Base-by-base conservation (phyloP, 1,139 yeast genomes). In the Nakaseomyces sp. region DNA sequence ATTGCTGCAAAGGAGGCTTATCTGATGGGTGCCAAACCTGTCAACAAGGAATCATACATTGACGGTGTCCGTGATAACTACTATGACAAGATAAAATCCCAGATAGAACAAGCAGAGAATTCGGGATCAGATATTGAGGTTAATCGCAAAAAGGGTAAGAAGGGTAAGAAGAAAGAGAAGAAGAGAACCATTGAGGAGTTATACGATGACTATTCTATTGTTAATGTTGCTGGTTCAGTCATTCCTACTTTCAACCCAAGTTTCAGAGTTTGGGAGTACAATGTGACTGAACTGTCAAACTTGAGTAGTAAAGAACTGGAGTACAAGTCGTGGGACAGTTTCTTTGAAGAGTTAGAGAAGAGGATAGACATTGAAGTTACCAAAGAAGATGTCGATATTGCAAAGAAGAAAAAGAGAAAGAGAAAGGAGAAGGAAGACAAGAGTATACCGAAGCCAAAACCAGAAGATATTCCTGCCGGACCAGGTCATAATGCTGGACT, bases 241-340 rank as follows among this genome's bases (percentile, higher is more conserved):
- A 76, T 86, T 5, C 95, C 95, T 2, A 86, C 94, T 0, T 86
- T 80, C 64, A 83, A 83, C 53, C 89, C 95, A 3, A 86, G 89
- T 1, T 60, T 86, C 46, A 68, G 95, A 49, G 80, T 86, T 1
- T 86, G 93, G 91, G 95, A 86, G 58, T 86, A 86, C 59, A 85
- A 86, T 57, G 74, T 75, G 40, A 74, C 86, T 0, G 81, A 71
- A 1, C 56, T 80, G 38, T 67, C 61, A 5, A 53, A 58, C 5
- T 47, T 47, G 12, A 28, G 29, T 9, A 3, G 46, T 16, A 3
- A 44, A 4, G 16, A 47, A 44, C 29, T 42, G 31, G 50, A 51
- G 44, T 48, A 48, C 39, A 55, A 64, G 35, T 68, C 78, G 7
- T 81, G 88, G 89, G 71, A 68, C 46, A 57, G 58, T 5, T 78